Conservation (phyloP, 768 basidiomycete species). For the Hypholoma fasciculare region DNA sequence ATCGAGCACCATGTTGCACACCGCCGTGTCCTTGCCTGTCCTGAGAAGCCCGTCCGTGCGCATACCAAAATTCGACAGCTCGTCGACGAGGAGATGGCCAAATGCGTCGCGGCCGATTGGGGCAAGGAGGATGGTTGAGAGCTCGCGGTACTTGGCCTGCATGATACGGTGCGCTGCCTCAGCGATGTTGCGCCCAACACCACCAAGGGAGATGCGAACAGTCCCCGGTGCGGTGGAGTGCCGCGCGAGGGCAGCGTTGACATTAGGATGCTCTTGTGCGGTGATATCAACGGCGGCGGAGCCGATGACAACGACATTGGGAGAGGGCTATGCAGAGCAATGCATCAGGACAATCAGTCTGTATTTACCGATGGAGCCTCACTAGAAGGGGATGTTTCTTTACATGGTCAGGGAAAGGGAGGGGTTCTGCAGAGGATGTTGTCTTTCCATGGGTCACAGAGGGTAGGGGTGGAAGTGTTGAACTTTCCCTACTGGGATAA, state of each 20-base stretch:
- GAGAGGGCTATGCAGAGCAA: conserved; percentile 24
- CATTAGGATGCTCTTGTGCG: conserved; percentile 41
- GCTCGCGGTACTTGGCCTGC: conserved; percentile 30
- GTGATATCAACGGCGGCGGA: conserved; percentile 91
- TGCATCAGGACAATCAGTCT: background rate
- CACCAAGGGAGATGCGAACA: conserved; percentile 75
- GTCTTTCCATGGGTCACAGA: no score
- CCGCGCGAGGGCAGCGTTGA: conserved; percentile 32
- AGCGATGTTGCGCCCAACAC: conserved; percentile 94
- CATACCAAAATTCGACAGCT: conserved; percentile 68
- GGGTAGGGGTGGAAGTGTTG: no score
- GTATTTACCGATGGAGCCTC: background rate
- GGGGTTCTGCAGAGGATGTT: background rate
- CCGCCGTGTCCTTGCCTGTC: conserved; percentile 53
- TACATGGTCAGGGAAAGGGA: background rate
- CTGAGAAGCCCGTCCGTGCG: conserved; percentile 72
- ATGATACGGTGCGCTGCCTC: conserved; percentile 81
- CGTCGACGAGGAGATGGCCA: conserved; percentile 62
- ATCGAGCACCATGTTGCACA: conserved; percentile 87
- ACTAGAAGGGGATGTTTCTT: background rate
- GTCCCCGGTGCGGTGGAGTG: conserved; percentile 82
- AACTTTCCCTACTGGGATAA: no score
- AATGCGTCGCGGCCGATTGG: conserved; percentile 78
- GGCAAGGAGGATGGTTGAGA: conserved; percentile 64
- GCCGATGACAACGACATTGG: conserved; percentile 74